Evolutionary conservation across 1,284 basidiomycete genomes (phyloP), one percentile per base, ranked within the genome.

Genomic region (Puccinia novopanici): DNA sequence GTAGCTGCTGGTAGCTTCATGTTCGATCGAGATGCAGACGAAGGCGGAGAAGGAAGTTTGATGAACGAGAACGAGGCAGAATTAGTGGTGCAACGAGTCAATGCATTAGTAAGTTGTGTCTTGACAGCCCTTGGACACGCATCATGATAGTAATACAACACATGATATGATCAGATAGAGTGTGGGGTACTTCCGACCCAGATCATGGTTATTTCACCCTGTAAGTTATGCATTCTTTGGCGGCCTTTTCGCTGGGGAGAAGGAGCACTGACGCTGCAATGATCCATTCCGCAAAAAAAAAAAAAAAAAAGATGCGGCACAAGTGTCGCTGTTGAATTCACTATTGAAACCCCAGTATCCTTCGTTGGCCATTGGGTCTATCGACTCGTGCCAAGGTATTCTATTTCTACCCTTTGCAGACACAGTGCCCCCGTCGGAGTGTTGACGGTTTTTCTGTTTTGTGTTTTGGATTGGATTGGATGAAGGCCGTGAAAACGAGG

Each of bases 41-140:
- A 87, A 24, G 85, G 84, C 4, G 42, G 89, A 91, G 93, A 95
- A 84, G 93, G 93, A 0, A 95, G 93, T 83, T 90, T 92, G 83
- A 92, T 90, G 83, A 99, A 99, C 84, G 93, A 94, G 86, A 97
- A 98, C 84, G 96, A 99, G 84, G 93, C 91, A 0, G 90, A 89
- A 13, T 88, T 98, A 1, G 94, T 97, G 0, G 90, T 90, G 83
- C 89, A 88, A 81, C 95, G 94, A 91, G 90, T 94, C 0, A 89
- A 91, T 55, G 90, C 89, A 83, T 87, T 98, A 84, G 93, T 94
- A 81, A 79, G 91, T 83, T 34, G 34, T 34, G 24, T 65, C 30
- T 65, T 42, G 22, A 42, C 27, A 61, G 59, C 34, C 15, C 6
- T 34, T 34, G 34, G 34, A 34, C 34, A 34, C 34, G 4, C 34